Percentiles rank a stretch among this genome's conserved stretches.
Evolutionary conservation across 768 basidiomycete species (phyloP).

Genomic region (Sporobolomyces pararoseus): DNA sequence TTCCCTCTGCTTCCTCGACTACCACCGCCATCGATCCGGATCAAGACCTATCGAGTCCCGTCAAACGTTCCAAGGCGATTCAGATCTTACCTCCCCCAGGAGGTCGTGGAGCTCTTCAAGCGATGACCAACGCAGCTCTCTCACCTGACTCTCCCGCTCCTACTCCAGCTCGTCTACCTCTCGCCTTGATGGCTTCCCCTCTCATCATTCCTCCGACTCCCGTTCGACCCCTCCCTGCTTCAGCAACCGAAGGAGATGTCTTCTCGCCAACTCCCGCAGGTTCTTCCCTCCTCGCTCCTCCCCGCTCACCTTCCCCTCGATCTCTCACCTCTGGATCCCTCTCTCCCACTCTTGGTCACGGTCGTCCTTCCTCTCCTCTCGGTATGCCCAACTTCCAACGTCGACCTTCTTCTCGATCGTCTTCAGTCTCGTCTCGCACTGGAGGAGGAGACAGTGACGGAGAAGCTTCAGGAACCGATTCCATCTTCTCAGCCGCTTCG

Average conservation of each 20-base stretch:
- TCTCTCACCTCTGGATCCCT: conserved; percentile 13
- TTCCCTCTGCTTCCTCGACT: not conserved
- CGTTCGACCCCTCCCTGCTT: conserved; percentile 9
- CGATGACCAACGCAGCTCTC: conserved; percentile 36
- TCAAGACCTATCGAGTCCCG: conserved; percentile 18
- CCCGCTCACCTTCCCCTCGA: conserved; percentile 8
- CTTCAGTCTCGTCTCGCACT: conserved; percentile 31
- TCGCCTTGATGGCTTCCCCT: conserved; percentile 36
- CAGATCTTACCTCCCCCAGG: conserved; percentile 42
- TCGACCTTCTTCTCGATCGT: conserved; percentile 32
- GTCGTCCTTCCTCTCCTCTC: conserved; percentile 28
- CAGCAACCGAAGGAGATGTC: conserved; percentile 28
- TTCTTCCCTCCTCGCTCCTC: conserved; percentile 16
- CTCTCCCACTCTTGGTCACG: conserved; percentile 13
- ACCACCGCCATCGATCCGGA: not conserved
- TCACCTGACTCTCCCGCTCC: conserved; percentile 27
- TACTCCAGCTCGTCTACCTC: not conserved
- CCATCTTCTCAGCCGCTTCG: conserved; percentile 32
- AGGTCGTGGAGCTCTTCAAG: conserved; percentile 22
- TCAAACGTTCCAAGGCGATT: conserved; percentile 42
- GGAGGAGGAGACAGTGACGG: conserved; percentile 24
- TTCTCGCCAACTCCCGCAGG: conserved; percentile 37
- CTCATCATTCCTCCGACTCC: conserved; percentile 40
- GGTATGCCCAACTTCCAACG: conserved; percentile 24
- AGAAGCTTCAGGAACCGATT: conserved; percentile 30